These are phyloP conservation scores for Homolaphlyctis polyrhiza DNA, from an alignment of 371 early-diverging fungal species.

Conservation along the genomic window DNA sequence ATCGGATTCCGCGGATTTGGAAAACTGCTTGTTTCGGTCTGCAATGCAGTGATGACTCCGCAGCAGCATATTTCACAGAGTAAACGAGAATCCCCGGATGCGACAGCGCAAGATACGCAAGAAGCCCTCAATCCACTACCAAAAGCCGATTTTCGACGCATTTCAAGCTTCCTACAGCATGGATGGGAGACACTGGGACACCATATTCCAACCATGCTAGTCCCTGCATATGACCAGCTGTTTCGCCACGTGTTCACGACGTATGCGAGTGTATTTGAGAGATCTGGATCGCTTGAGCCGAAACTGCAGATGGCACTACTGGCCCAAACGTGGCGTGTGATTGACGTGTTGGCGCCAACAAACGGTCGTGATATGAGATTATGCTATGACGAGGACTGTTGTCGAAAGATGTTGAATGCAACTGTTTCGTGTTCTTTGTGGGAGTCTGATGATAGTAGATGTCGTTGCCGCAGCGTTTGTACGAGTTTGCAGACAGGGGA, in stretches of 20 bases:
- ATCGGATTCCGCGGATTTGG: constrained; percentile 4
- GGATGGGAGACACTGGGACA: neutral
- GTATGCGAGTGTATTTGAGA: neutral
- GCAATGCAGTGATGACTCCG: neutral
- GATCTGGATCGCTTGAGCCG: neutral
- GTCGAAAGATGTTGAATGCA: neutral
- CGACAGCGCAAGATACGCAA: neutral
- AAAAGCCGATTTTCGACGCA: neutral
- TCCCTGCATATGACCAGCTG: neutral
- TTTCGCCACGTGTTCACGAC: constrained; percentile 2
- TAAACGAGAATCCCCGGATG: neutral
- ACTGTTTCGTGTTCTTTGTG: neutral
- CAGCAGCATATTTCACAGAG: neutral
- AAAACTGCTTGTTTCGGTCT: neutral
- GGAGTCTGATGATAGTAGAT: too few relatives aligned
- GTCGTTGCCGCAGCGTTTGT: too few relatives aligned
- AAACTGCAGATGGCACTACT: neutral
- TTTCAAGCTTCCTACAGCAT: neutral
- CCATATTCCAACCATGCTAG: neutral
- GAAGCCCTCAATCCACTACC: neutral
- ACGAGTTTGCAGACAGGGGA: too few relatives aligned
- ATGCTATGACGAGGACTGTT: neutral
- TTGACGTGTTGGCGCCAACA: neutral
- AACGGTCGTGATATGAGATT: neutral
- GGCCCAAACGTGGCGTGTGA: neutral